Conservation (phyloP, 1,284 basidiomycete species). For the Puccinia coronata region DNA sequence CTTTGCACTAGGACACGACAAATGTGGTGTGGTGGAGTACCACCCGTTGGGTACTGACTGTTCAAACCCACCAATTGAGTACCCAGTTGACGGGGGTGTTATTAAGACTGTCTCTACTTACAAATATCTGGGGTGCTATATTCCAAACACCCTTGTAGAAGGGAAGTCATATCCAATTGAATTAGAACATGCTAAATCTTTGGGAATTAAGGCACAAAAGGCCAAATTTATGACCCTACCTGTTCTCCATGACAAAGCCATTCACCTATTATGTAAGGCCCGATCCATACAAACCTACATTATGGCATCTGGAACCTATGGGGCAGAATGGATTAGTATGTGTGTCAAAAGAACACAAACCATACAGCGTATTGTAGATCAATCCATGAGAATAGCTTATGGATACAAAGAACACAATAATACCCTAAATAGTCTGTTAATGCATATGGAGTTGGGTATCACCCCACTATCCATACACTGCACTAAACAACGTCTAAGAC, state of each 20-base stretch:
- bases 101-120: background rate
- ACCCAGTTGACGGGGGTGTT: no score
- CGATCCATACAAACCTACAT: background rate
- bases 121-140: constrained; percentile 8
- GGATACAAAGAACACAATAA: background rate
- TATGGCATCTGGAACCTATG: background rate
- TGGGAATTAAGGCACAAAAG: background rate
- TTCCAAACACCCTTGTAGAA: background rate
- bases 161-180: background rate
- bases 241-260: background rate
- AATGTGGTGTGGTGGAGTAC: constrained; percentile 22
- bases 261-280: background rate
- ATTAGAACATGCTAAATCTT: background rate
- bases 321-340: constrained; percentile 10
- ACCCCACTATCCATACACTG: background rate
- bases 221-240: background rate
- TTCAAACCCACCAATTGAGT: background rate
- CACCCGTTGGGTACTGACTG: background rate
- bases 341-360: background rate
- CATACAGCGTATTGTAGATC: background rate
- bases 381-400: background rate
- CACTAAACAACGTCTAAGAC: background rate
- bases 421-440: background rate
- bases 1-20: constrained; percentile 17
- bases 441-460: background rate